These are phyloP conservation scores for Phtheirospermum japonicum DNA, from an alignment of 257 asterid genomes.

Conservation along the genomic window DNA sequence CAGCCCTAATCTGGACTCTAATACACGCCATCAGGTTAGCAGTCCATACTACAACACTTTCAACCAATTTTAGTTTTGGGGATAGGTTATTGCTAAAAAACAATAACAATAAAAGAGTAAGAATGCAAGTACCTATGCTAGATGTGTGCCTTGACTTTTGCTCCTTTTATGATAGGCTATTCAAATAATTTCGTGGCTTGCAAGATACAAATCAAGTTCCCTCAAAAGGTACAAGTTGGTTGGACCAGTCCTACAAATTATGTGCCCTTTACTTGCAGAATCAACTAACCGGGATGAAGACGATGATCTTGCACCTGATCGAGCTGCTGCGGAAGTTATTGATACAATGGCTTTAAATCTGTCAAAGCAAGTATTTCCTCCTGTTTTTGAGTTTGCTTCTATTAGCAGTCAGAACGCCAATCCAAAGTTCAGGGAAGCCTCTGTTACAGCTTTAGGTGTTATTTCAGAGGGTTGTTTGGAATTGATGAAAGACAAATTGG, in stretches of 20 bases:
- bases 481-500: conserved; percentile 80
- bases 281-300: conserved; percentile 70
- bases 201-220: conserved; percentile 77
- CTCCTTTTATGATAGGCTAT: conserved; percentile 62
- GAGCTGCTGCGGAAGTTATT: conserved; percentile 98
- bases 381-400: conserved; percentile 95
- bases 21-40: conserved; percentile 92
- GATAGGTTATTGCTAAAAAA: background rate
- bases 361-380: conserved; percentile 84
- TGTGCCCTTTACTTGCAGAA: conserved; percentile 94
- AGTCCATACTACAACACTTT: conserved; percentile 14
- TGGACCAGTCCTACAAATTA: conserved; percentile 87
- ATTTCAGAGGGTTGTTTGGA: conserved; percentile 94
- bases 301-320: conserved; percentile 94
- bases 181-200: conserved; percentile 99
- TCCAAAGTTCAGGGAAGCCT: conserved; percentile 97
- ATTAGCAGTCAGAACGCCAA: conserved; percentile 72
- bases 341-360: conserved; percentile 92
- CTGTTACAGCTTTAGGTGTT: conserved; percentile 93
- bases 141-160: conserved; percentile 24
- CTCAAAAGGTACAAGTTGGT: conserved; percentile 96
- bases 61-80: conserved; percentile 11
- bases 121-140: conserved; percentile 22
- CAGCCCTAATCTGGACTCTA: conserved; percentile 71
- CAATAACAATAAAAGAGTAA: too few relatives aligned